Base-by-base conservation (phyloP, 352 stramenopile genomes). In the Globisporangium spinosum region DNA sequence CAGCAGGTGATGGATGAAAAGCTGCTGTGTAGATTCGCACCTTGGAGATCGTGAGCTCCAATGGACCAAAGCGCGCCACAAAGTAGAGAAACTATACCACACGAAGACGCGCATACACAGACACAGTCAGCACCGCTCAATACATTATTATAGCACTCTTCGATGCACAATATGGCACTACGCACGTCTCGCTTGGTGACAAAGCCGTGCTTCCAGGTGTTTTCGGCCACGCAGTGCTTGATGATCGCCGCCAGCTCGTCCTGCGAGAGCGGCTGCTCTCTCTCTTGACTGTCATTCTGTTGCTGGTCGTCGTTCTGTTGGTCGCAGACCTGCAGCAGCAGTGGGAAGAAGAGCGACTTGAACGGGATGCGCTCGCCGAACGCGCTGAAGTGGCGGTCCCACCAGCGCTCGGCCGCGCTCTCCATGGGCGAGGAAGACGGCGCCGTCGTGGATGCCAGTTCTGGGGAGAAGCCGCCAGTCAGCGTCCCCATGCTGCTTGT, bases 41-140 rank as follows among this genome's bases (percentile, higher is more conserved):
- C 66, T 89, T 90, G 69, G 74, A 62, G 20, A 91, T 55, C 49
- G 76, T 80, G 15, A 72, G 51, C 55, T 90, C 77, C 4, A 94
- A 68, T 12, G 86, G 86, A 13, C 86, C 86, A 67, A 94, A 94
- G 23, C 84, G 84, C 17, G 83, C 77, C 22, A 93, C 68, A 58
- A 91, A 93, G 43, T 78, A 67, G 29, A 73, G 47, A 71, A 90
- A 90, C 82, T 92, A 51, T 2, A 15, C 10, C 20, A 1, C 2
- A 29, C n/a, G 34, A 17, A 23, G 68, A 15, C 22, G 2, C 1
- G 29, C 29, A 32, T 32, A 35, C 15, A 47, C n/a, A 23, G 68
- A 69, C 45, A 64, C 32, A 9, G 40, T 34, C 13, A 58, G 43
- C 25, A 58, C 13, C 66, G n/a, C 22, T 6, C 0, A 55, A 25